Conservation (phyloP, 345 rosid species). For the Ceriops decandra region DNA sequence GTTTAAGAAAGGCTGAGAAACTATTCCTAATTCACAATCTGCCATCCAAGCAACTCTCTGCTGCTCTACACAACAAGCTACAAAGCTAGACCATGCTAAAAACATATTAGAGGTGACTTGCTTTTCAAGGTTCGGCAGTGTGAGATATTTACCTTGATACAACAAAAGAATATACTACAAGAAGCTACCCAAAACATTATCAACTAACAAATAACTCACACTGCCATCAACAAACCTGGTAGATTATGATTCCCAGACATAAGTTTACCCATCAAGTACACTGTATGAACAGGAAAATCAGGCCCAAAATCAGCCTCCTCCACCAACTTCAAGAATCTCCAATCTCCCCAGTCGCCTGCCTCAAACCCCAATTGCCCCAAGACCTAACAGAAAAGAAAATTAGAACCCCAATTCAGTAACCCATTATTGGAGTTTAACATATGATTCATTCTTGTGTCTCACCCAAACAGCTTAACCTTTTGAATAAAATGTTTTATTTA, state of each 20-base stretch:
- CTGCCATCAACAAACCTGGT: constrained; percentile 38
- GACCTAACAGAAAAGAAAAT: constrained; percentile 33
- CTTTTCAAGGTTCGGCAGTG: background rate
- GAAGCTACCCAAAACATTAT: background rate
- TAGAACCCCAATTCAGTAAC: background rate
- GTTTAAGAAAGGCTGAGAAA: background rate
- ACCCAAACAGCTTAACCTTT: no score
- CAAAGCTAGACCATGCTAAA: background rate
- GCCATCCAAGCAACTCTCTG: no score
- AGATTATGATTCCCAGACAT: constrained; percentile 20
- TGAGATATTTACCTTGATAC: background rate
- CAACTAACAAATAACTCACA: background rate
- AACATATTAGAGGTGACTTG: background rate
- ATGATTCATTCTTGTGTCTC: no score
- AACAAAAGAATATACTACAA: background rate
- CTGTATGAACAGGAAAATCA: constrained; percentile 42
- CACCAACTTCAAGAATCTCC: constrained; percentile 55
- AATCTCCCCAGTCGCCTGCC: constrained; percentile 42
- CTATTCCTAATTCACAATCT: background rate
- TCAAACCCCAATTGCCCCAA: constrained; percentile 48
- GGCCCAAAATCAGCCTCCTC: constrained; percentile 89
- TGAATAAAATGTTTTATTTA: no score
- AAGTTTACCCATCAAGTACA: constrained; percentile 52
- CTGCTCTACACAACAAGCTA: no score
- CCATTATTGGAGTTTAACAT: background rate